phyloP scores from a whole-genome alignment of 768 basidiomycete species.

The Amanita rimosa region DNA sequence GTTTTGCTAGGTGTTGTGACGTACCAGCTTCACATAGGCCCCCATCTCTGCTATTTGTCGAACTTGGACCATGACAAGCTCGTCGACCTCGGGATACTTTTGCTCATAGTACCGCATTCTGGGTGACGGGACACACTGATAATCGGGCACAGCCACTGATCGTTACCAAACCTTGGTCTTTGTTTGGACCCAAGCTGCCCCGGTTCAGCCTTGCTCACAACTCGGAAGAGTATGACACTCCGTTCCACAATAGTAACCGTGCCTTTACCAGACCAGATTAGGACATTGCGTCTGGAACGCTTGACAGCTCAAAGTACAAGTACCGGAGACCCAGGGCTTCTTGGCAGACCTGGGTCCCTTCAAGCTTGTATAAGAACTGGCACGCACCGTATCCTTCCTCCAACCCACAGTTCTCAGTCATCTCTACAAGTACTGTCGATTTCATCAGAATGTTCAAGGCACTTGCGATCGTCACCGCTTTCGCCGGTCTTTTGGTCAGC shows the following conservation, averaged over 20 bases:
- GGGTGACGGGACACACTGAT: too few species aligned
- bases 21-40: conserved; percentile 93
- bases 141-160: conserved; percentile 1
- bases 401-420: background rate
- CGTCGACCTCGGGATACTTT: conserved; percentile 92
- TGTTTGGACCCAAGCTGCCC: too few species aligned
- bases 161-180: background rate
- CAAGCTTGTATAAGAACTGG: background rate
- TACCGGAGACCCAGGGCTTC: background rate
- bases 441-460: conserved; percentile 1
- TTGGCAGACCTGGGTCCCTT: background rate
- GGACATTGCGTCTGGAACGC: background rate
- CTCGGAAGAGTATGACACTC: background rate
- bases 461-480: background rate
- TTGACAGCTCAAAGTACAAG: background rate
- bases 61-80: conserved; percentile 99
- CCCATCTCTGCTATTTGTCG: conserved; percentile 99
- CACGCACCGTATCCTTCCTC: background rate
- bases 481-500: conserved; percentile 2
- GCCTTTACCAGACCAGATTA: background rate
- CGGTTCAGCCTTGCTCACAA: too few species aligned
- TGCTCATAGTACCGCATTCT: conserved; percentile 88
- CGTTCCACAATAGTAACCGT: background rate
- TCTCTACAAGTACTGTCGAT: background rate
- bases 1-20: conserved; percentile 16